These are phyloP conservation scores for Pythium oligandrum DNA, from an alignment of 352 stramenopile genomes.

Conservation along the genomic window DNA sequence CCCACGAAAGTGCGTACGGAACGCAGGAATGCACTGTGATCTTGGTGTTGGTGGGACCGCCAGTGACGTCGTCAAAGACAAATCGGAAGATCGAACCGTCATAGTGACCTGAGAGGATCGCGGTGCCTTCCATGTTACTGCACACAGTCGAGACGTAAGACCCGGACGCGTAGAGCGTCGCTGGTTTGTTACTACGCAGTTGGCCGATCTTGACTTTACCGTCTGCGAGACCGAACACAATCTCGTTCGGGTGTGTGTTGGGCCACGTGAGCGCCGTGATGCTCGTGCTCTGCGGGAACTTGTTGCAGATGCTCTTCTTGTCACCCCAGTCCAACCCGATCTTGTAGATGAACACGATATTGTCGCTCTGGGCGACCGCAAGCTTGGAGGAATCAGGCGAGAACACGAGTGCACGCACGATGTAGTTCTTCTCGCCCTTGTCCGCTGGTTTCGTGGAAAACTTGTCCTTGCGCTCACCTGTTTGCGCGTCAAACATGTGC, in stretches of 20 bases:
- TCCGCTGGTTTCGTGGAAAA: conserved; percentile 95
- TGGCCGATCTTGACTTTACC: conserved; percentile 93
- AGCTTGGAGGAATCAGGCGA: conserved; percentile 92
- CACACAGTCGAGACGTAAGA: conserved; percentile 84
- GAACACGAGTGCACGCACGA: conserved; percentile 90
- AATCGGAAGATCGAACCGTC: conserved; percentile 92
- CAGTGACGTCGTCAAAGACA: conserved; percentile 86
- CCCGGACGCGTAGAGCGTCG: conserved; percentile 85
- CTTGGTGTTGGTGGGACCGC: conserved; percentile 77
- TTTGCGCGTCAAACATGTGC: conserved; percentile 90
- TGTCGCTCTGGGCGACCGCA: conserved; percentile 94
- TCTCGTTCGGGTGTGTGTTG: conserved; percentile 86
- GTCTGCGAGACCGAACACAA: conserved; percentile 93
- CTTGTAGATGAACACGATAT: conserved; percentile 97
- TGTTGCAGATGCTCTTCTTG: conserved; percentile 97
- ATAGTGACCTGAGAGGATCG: conserved; percentile 88
- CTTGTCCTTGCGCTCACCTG: conserved; percentile 91
- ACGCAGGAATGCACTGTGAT: conserved; percentile 86
- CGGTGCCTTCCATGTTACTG: conserved; percentile 82
- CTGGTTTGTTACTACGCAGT: conserved; percentile 90
- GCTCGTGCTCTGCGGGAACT: conserved; percentile 83
- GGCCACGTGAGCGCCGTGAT: conserved; percentile 91
- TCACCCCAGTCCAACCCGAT: conserved; percentile 91
- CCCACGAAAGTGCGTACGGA: conserved; percentile 90
- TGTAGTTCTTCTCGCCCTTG: conserved; percentile 94